Evolutionary conservation across 257 asterid genomes (phyloP).

Genomic region (Ilex asprella): DNA sequence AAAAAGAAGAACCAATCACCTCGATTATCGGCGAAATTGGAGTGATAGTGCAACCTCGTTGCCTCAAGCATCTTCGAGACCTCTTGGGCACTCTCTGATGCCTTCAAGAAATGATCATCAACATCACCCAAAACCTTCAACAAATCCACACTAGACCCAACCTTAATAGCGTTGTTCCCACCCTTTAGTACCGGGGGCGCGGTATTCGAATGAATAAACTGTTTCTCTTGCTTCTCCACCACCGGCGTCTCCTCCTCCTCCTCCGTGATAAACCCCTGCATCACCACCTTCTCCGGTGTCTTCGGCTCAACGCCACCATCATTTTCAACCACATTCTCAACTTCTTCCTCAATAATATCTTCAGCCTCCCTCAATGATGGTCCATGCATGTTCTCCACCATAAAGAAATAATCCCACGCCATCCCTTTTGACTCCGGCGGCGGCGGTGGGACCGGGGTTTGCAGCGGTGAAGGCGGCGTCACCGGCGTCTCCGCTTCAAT

Average conservation of each 20-base stretch:
- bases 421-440: constrained; percentile 56
- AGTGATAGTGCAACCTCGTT: constrained; percentile 85
- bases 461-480: constrained; percentile 21
- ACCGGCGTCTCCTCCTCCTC: constrained; percentile 56
- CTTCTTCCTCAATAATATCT: constrained; percentile 24
- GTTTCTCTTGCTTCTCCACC: constrained; percentile 29
- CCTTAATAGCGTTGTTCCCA: constrained; percentile 6
- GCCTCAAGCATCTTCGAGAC: constrained; percentile 97
- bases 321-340: constrained; percentile 28
- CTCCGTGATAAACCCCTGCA: constrained; percentile 31
- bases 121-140: constrained; percentile 61
- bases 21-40: constrained; percentile 90
- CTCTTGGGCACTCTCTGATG: constrained; percentile 81
- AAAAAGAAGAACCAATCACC: constrained; percentile 37
- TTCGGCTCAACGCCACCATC: constrained; percentile 27
- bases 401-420: constrained; percentile 88
- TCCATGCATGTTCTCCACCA: constrained; percentile 38
- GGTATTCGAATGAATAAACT: constrained; percentile 74
- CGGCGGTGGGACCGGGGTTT: constrained; percentile 45
- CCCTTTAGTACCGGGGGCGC: constrained; percentile 58
- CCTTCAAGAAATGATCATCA: constrained; percentile 84
- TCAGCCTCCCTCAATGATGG: constrained; percentile 45
- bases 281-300: constrained; percentile 65
- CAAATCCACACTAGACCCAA: constrained; percentile 44
- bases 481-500: constrained; percentile 2